phyloP scores from a whole-genome alignment of 2,329 filamentous ascomycete genomes.

The Zymoseptoria pseudotritici region DNA sequence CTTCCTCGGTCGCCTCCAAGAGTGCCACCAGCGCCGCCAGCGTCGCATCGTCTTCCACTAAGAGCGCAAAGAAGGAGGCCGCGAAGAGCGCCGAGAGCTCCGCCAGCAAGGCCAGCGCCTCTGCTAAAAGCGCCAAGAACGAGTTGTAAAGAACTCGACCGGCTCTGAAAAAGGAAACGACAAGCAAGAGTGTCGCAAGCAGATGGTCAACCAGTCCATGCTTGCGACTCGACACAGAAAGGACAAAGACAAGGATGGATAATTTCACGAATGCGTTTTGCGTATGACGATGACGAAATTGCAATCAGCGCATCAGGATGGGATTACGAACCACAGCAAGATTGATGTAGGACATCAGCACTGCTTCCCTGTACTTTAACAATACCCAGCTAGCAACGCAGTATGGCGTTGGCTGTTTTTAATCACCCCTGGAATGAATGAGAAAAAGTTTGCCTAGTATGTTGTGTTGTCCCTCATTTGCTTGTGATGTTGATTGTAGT shows the following conservation, averaged over 20 bases:
- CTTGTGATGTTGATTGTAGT: neutral
- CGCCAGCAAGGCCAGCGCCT: constrained; percentile 26
- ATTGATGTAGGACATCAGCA: neutral
- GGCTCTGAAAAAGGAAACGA: neutral
- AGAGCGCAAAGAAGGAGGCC: constrained; percentile 27
- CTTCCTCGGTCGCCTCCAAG: constrained; percentile 19
- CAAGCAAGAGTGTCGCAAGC: neutral
- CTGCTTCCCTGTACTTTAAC: constrained; percentile 4
- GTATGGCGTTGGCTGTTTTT: neutral
- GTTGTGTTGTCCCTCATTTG: neutral
- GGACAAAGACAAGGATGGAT: constrained; percentile 6
- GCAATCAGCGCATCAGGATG: constrained; percentile 11
- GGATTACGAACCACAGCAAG: constrained; percentile 13
- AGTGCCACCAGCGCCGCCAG: constrained; percentile 23
- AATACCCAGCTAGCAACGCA: neutral
- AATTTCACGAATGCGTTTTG: constrained; percentile 5
- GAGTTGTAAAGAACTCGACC: constrained; percentile 35
- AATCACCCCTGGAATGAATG: neutral
- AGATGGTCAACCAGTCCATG: neutral
- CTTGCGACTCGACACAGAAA: neutral
- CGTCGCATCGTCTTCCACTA: constrained; percentile 15
- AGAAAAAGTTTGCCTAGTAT: neutral
- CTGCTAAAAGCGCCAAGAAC: constrained; percentile 32
- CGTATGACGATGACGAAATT: neutral
- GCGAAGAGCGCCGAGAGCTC: constrained; percentile 26